These are phyloP conservation scores for Rhododendron simsii DNA, from an alignment of 148 eudicot species.

Conservation along the genomic window DNA sequence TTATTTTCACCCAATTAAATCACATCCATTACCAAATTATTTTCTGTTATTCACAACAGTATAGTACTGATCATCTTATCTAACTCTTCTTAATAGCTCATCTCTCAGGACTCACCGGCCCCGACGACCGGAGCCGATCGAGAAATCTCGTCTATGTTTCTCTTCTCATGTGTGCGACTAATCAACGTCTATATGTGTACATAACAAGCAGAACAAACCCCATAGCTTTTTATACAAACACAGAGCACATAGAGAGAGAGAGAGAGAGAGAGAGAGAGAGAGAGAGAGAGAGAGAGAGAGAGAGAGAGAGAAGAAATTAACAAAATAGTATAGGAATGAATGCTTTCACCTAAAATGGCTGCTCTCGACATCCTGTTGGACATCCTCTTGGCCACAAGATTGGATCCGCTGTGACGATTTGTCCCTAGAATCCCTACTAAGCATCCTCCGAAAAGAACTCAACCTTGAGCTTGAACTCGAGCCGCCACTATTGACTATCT, in stretches of 20 bases:
- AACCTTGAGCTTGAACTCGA: conserved; percentile 35
- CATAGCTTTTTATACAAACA: not conserved
- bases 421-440: conserved; percentile 29
- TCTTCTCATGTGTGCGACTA: not conserved
- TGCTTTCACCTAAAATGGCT: conserved; percentile 8
- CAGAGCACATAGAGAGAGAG: not conserved
- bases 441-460: conserved; percentile 55
- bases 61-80: not conserved
- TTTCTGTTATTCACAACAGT: not conserved
- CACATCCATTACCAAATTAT: not conserved
- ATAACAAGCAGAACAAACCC: not conserved
- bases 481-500: conserved; percentile 6
- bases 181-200: not conserved
- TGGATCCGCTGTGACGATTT: conserved; percentile 38
- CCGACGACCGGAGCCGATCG: not conserved
- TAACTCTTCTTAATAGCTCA: not conserved
- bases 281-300: too few relatives aligned
- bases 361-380: conserved; percentile 37
- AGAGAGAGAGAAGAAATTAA: not conserved
- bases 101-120: not conserved
- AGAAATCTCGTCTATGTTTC: not conserved
- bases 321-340: not conserved
- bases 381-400: conserved; percentile 21
- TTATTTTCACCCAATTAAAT: not conserved
- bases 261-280: too few relatives aligned